Conservation (phyloP, 2,329 filamentous ascomycete genomes). For the Claviceps sp. region DNA sequence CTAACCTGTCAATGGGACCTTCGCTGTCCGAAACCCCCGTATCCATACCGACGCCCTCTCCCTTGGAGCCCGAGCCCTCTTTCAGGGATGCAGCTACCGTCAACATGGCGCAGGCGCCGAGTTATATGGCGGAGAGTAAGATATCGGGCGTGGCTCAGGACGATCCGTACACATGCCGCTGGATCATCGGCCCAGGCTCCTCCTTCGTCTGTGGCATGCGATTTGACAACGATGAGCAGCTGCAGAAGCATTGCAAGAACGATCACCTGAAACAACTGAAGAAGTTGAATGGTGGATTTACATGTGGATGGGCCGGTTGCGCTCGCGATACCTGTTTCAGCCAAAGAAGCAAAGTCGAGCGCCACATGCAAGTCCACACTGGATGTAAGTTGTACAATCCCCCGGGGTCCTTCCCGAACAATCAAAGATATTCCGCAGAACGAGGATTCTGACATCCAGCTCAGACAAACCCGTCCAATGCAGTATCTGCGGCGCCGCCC, state of each 20-base stretch:
- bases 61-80: conserved; percentile 12
- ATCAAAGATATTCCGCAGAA: not conserved
- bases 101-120: not conserved
- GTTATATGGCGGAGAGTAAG: conserved; percentile 3
- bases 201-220: conserved; percentile 17
- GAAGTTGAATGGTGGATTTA: conserved; percentile 32
- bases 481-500: conserved; percentile 38
- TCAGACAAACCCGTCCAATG: conserved; percentile 48
- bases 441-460: not conserved
- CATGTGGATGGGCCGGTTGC: conserved; percentile 45
- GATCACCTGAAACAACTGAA: conserved; percentile 33
- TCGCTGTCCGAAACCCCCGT: conserved; percentile 11
- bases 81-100: not conserved
- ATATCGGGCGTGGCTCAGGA: conserved; percentile 9
- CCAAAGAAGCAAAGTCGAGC: conserved; percentile 49
- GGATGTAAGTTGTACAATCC: conserved; percentile 34
- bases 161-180: conserved; percentile 20
- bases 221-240: conserved; percentile 31
- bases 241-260: conserved; percentile 42
- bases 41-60: conserved; percentile 10
- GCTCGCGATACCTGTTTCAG: conserved; percentile 38
- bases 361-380: conserved; percentile 53
- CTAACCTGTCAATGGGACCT: conserved; percentile 12
- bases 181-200: conserved; percentile 13
- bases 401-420: no score